Percentiles rank a stretch among this genome's conserved stretches.
Conservation (phyloP, 1,284 basidiomycete species). For the Apiotrichum brassicae region DNA sequence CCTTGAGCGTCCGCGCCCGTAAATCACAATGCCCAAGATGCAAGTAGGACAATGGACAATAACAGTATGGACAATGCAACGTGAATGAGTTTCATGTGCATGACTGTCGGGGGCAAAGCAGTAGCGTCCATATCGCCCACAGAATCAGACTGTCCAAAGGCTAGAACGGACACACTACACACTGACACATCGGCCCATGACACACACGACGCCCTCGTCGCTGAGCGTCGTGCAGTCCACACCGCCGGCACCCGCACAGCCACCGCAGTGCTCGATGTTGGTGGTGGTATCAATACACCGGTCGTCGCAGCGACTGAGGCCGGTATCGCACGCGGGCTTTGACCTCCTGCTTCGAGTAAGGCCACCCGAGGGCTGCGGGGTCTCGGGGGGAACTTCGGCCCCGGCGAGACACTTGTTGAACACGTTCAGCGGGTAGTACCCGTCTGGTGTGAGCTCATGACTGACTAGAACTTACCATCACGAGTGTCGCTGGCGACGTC, state of each 20-base stretch:
- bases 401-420: constrained; percentile 8
- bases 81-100: too few relatives aligned
- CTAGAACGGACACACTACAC: too few relatives aligned
- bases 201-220: constrained; percentile 1
- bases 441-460: not conserved
- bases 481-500: constrained; percentile 8
- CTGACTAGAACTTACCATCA: constrained; percentile 1
- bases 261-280: constrained; percentile 15
- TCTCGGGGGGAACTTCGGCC: constrained; percentile 9
- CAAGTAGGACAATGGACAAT: too few relatives aligned
- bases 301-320: constrained; percentile 1
- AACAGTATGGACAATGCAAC: too few relatives aligned
- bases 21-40: too few relatives aligned
- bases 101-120: too few relatives aligned
- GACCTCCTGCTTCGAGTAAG: not conserved
- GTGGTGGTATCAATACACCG: constrained; percentile 6
- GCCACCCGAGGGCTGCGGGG: too few relatives aligned
- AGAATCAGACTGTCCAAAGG: too few relatives aligned
- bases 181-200: constrained; percentile 10
- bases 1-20: not conserved
- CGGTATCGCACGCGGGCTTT: not conserved
- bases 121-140: too few relatives aligned
- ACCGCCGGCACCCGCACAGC: constrained; percentile 9
- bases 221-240: constrained; percentile 16
- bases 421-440: constrained; percentile 1